Evolutionary conservation across 805 yeast species (phyloP), one percentile per base, ranked within the genome.

Genomic region (Metschnikowia matae): DNA sequence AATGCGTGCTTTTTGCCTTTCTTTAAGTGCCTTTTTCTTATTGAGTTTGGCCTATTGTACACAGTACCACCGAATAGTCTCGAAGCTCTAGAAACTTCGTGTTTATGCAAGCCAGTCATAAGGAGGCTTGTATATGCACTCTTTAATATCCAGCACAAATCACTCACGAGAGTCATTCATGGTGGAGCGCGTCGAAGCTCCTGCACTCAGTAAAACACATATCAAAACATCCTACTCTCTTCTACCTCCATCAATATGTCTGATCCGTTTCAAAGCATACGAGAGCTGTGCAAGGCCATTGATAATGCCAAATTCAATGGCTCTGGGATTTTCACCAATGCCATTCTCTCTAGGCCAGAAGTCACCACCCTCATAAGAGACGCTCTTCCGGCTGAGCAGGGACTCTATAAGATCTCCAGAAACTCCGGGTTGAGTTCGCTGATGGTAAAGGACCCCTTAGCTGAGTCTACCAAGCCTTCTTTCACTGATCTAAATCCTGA

Each of bases 271-370:
- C 48, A 41, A 31, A n/a, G 46, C 18, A 42, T 58, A n/a, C 50
- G 46, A n/a, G 48, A 42, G 20, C 54, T 51, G 45, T 59, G 71
- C 4, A 70, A 69, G n/a, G 68, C 75, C 1, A 61, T 81, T 8
- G 64, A 70, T 23, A 62, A 69, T 8, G 69, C 77, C 3, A 68
- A 79, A 48, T 84, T 84, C 62, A 64, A 73, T 18, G 72, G 77
- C 0, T 81, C 87, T 0, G 88, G 89, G 0, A 76, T 82, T 3
- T 84, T 84, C 63, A 80, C 85, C 37, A 84, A 84, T 58, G 84
- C 89, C 2, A 67, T 83, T 15, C 71, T 81, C 8, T 66, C 73
- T 23, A 66, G 70, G 44, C 81, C 82, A 11, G 71, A 73, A 29
- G 82, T 83, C 50, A 81, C 84, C 2, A 67, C 74, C 18, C 66